Evolutionary conservation across 2,329 filamentous ascomycete genomes (phyloP).

Genomic region (Cercospora nicotianae): DNA sequence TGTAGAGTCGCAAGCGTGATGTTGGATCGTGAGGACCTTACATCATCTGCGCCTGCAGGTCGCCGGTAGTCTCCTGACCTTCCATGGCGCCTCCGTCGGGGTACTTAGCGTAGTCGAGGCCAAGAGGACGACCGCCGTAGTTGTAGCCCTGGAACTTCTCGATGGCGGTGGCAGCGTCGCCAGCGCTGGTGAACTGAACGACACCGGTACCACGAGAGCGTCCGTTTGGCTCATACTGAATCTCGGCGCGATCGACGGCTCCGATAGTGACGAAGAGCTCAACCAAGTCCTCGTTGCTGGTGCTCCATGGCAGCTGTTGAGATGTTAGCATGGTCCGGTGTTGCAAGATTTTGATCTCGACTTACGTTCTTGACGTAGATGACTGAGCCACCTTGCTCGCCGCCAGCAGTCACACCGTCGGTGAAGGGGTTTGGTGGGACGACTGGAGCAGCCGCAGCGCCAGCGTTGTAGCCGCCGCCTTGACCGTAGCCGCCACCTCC

Average conservation of each 20-base stretch:
- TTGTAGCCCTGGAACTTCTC: slow-evolving; percentile 97
- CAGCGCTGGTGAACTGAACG: slow-evolving; percentile 81
- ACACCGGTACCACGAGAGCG: slow-evolving; percentile 93
- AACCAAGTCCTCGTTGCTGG: slow-evolving; percentile 94
- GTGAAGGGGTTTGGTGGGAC: slow-evolving; percentile 80
- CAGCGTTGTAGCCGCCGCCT: slow-evolving; percentile 38
- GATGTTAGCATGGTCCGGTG: slow-evolving; percentile 35
- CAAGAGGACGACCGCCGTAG: slow-evolving; percentile 91
- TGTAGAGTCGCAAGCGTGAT: not conserved
- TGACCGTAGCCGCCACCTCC: slow-evolving; percentile 50
- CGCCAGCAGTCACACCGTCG: slow-evolving; percentile 83
- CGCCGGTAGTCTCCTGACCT: slow-evolving; percentile 64
- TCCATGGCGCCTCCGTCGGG: slow-evolving; percentile 80
- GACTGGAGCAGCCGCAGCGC: slow-evolving; percentile 51
- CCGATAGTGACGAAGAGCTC: slow-evolving; percentile 98
- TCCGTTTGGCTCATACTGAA: slow-evolving; percentile 96
- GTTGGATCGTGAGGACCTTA: slow-evolving; percentile 42
- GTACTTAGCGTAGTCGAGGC: slow-evolving; percentile 92
- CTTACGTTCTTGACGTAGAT: slow-evolving; percentile 98
- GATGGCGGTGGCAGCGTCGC: slow-evolving; percentile 90
- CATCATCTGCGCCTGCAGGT: slow-evolving; percentile 99
- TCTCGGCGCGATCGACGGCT: slow-evolving; percentile 97
- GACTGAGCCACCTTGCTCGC: slow-evolving; percentile 69
- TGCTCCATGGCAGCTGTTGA: slow-evolving; percentile 89
- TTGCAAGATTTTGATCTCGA: slow-evolving; percentile 31